Evolutionary conservation across 768 basidiomycete species (phyloP), one percentile per base, ranked within the genome.

Genomic region (Russula sp.): DNA sequence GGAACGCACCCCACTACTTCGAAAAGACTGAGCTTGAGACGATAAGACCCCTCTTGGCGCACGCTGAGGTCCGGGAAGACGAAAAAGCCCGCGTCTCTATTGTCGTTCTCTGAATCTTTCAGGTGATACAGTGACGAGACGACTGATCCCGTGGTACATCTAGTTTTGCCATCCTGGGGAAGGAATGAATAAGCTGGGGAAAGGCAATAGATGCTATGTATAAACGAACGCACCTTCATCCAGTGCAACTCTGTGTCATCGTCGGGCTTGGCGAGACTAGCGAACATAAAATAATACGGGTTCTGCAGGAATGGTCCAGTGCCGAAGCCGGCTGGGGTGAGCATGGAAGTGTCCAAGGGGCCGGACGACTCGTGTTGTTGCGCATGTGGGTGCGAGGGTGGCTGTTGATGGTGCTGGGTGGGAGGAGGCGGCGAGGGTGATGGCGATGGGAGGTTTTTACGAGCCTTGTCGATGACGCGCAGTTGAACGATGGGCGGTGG

Each of bases 401-500:
- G 69, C 14, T 55, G 55, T 22, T 51, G 61, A 6, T 63, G 60
- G 18, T 62, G 55, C 14, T 65, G 68, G 2, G 57, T 46, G 3
- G 64, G 62, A 18, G 67, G 63, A 10, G 70, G 59, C 4, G 70
- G 65, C 6, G 66, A 69, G 1, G 68, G 68, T 14, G 67, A 67
- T 13, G 69, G 61, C 28, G 65, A 70, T 30, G 70, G 67, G 1
- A 67, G 20, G 28, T 72, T 72, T 32, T 73, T 77, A 36, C 74
- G 72, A 30, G 76, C 70, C 10, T 84, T 86, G 76, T 94, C 89
- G 69, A 92, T 80, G 60, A 97, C 91, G 60, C 89, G 86, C 9
- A 98, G 85, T 75, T 96, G 93, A n/a, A 98, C 87, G 76, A 98
- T 94, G 20, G 95, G 94, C 1, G 94, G 94, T 0, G 95, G 95